These are phyloP conservation scores for Paecilomyces dactylethromorphus DNA, from an alignment of 2,329 filamentous ascomycete species.

Conservation along the genomic window DNA sequence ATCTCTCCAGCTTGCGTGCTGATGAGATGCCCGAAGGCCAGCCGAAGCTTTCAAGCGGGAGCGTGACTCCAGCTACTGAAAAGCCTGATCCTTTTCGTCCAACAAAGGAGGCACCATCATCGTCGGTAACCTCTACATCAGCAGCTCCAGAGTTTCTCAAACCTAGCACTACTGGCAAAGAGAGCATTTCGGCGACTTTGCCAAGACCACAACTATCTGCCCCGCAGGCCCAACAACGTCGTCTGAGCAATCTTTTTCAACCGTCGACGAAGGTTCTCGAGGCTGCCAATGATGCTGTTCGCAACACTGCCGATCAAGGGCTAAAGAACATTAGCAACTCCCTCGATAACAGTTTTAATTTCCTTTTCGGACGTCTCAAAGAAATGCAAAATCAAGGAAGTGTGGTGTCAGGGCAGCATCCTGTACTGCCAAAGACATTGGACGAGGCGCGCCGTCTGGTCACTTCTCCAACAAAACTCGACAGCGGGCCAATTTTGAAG, in stretches of 20 bases:
- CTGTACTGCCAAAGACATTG: constrained; percentile 73
- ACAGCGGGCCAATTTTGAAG: constrained; percentile 46
- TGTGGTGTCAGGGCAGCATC: constrained; percentile 12
- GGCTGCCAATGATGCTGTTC: constrained; percentile 74
- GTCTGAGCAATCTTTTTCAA: constrained; percentile 80
- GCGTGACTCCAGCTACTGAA: constrained; percentile 17
- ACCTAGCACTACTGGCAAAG: constrained; percentile 15
- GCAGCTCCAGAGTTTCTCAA: constrained; percentile 23
- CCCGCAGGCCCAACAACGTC: constrained; percentile 56
- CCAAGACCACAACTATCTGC: constrained; percentile 21
- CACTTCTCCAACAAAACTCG: constrained; percentile 38
- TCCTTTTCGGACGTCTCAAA: constrained; percentile 80
- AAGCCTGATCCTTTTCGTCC: constrained; percentile 18
- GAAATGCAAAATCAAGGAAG: constrained; percentile 51
- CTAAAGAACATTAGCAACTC: constrained; percentile 88
- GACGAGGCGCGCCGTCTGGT: constrained; percentile 90
- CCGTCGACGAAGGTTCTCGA: constrained; percentile 75
- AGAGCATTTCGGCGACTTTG: constrained; percentile 25
- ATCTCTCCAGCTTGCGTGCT: constrained; percentile 77
- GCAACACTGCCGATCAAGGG: constrained; percentile 83
- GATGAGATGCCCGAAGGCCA: constrained; percentile 69
- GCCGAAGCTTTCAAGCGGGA: constrained; percentile 44
- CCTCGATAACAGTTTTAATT: constrained; percentile 86
- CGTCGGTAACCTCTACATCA: constrained; percentile 21
- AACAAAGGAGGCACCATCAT: constrained; percentile 16